phyloP scores from a whole-genome alignment of 2,329 filamentous ascomycete species.

The Talaromyces pinophilus region DNA sequence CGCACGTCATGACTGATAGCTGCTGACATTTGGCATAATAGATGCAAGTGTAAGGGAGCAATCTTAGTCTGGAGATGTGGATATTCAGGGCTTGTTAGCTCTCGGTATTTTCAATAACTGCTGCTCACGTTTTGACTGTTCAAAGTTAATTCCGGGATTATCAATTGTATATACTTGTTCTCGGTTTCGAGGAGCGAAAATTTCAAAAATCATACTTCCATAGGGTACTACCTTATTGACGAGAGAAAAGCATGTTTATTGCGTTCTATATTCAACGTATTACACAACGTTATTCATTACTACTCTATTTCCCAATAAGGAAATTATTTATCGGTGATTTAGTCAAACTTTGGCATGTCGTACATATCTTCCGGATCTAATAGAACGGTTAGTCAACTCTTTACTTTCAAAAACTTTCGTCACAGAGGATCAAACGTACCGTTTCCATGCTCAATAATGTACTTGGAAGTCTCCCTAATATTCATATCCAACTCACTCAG shows the following conservation, averaged over 20 bases:
- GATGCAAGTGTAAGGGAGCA: background rate
- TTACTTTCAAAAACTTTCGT: background rate
- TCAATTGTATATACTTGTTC: background rate
- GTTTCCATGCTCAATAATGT: conserved; percentile 55
- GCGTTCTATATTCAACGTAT: background rate
- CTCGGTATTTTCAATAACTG: background rate
- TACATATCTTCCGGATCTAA: conserved; percentile 57
- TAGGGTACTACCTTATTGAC: background rate
- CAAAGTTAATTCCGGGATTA: background rate
- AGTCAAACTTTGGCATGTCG: conserved; percentile 48
- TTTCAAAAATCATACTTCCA: background rate
- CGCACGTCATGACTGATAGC: background rate
- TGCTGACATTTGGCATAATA: background rate
- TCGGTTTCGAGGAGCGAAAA: background rate
- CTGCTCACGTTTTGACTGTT: background rate
- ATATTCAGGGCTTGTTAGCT: background rate
- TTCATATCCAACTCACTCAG: conserved; percentile 52
- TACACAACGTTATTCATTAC: background rate
- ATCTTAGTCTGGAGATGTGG: background rate
- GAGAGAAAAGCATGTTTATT: background rate
- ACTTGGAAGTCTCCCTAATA: conserved; percentile 54
- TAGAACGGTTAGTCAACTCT: conserved; percentile 16
- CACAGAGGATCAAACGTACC: conserved; percentile 43
- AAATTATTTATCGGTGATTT: background rate
- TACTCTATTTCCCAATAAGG: background rate